Conservation (phyloP, 208 protist genomes). For the Crithidia expoeki region DNA sequence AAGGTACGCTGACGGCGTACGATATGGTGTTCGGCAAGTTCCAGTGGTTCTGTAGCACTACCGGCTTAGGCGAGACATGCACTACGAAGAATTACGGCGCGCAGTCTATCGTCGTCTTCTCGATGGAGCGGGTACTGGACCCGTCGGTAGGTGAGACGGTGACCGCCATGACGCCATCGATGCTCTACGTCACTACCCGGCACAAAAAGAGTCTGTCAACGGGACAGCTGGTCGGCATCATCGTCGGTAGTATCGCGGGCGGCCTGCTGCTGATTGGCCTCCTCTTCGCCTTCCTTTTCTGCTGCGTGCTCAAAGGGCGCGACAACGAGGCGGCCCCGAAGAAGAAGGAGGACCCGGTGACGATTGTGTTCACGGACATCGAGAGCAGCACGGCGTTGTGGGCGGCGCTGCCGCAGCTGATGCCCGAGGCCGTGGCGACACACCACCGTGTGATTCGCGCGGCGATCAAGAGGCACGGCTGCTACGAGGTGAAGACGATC, state of each 20-base stretch:
- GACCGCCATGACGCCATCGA: slow-evolving; percentile 31
- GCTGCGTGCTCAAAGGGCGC: slow-evolving; percentile 27
- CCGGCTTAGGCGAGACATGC: slow-evolving; percentile 15
- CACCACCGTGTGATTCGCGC: slow-evolving; percentile 75
- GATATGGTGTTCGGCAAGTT: slow-evolving; percentile 40
- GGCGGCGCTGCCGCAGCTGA: slow-evolving; percentile 58
- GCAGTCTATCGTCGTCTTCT: slow-evolving; percentile 32
- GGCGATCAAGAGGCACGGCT: slow-evolving; percentile 60
- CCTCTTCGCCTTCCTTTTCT: slow-evolving; percentile 10
- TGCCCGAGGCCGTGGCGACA: slow-evolving; percentile 65
- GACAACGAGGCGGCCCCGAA: slow-evolving; percentile 62
- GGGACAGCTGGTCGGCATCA: slow-evolving; percentile 34
- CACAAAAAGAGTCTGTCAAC: slow-evolving; percentile 8
- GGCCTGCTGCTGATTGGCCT: slow-evolving; percentile 1
- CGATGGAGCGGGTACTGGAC: slow-evolving; percentile 35
- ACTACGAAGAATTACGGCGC: slow-evolving; percentile 56
- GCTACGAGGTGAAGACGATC: slow-evolving; percentile 89
- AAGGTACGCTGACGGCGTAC: slow-evolving; percentile 22
- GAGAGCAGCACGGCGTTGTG: slow-evolving; percentile 84
- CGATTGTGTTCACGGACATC: slow-evolving; percentile 81
- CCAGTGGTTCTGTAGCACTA: neutral
- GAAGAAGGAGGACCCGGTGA: slow-evolving; percentile 43
- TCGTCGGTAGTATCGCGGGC: slow-evolving; percentile 22
- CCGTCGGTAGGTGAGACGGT: slow-evolving; percentile 18
- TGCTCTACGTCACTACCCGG: slow-evolving; percentile 37